Percentiles rank a stretch among this genome's conserved stretches.
These are phyloP conservation scores for Kurtzmaniella cleridarum DNA, from an alignment of 805 yeast genomes.

Conservation along the genomic window DNA sequence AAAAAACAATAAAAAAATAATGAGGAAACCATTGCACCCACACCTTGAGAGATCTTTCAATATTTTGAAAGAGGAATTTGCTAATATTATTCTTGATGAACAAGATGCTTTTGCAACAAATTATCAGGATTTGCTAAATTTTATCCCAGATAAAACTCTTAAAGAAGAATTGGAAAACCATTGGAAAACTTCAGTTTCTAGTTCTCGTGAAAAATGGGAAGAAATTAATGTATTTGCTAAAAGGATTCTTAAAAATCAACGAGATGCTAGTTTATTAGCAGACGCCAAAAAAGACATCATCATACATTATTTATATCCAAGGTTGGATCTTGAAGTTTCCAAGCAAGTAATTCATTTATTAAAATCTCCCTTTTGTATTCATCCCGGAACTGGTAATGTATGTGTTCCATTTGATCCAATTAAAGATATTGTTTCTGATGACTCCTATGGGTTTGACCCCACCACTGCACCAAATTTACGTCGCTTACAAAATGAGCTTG, in stretches of 20 bases:
- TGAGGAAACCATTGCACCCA: slow-evolving; percentile 86
- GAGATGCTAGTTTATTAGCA: slow-evolving; percentile 44
- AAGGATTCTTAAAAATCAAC: slow-evolving; percentile 38
- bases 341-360: slow-evolving; percentile 84
- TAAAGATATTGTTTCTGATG: slow-evolving; percentile 28
- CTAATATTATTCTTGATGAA: slow-evolving; percentile 60
- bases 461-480: slow-evolving; percentile 71
- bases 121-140: slow-evolving; percentile 51
- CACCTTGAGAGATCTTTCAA: slow-evolving; percentile 73
- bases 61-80: slow-evolving; percentile 57
- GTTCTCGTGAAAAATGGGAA: slow-evolving; percentile 68
- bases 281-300: slow-evolving; percentile 81
- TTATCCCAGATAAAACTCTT: slow-evolving; percentile 57
- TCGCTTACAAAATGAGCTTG: slow-evolving; percentile 59
- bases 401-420: slow-evolving; percentile 80
- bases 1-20: slow-evolving; percentile 31
- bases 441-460: slow-evolving; percentile 63
- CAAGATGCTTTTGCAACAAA: slow-evolving; percentile 60
- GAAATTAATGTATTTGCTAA: slow-evolving; percentile 58
- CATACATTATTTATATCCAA: slow-evolving; percentile 77
- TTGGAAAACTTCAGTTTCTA: slow-evolving; percentile 47
- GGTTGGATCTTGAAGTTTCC: slow-evolving; percentile 91
- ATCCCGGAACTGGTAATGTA: slow-evolving; percentile 91
- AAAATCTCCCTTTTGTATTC: slow-evolving; percentile 95
- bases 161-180: slow-evolving; percentile 46